Evolutionary conservation across 768 basidiomycete genomes (phyloP), one percentile per base, ranked within the genome.

Genomic region (Lyophyllum semitale): DNA sequence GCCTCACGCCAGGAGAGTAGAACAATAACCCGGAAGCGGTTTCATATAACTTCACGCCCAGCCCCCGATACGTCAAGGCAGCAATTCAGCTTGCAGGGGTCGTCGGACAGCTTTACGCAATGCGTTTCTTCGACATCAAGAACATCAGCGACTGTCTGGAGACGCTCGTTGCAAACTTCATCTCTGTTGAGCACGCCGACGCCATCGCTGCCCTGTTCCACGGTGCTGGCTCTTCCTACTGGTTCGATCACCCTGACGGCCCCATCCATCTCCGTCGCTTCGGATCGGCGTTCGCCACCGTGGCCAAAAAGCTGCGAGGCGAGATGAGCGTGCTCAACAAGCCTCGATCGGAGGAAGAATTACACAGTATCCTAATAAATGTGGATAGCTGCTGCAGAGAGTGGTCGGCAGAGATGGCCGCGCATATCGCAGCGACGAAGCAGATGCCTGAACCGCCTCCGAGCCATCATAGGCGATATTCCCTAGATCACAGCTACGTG

Each of bases 151-250:
- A 42, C 7, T 58, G 59, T 33, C 49, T 62, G 18, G 54, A 52
- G 23, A 43, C 51, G 9, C 55, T 64, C 18, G 44, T 60, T 17
- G 29, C 51, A 20, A 64, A 59, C 47, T 58, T 60, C 17, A 53
- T 59, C 38, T 59, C 63, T 17, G 49, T 58, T 37, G 63, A 64
- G 45, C 63, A 64, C 22, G 54, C 57, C 32, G 56, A 64, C 22
- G 59, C 58, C 3, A 41, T 64, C 4, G 54, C 53, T 9, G 50
- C 50, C 18, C 32, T 64, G 30, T 38, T 64, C 26, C 46, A 46
- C 15, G 54, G 53, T 26, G 57, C 55, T 17, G 60, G 63, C 15
- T 45, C 56, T 8, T 40, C 38, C 1, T 61, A 59, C 37, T 64
- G 63, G 63, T 55, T 54, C n/a, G 35, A 41, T 8, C 55, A 51